Evolutionary conservation across 768 basidiomycete genomes (phyloP), one percentile per base, ranked within the genome.

Genomic region (Tremella fuciformis): DNA sequence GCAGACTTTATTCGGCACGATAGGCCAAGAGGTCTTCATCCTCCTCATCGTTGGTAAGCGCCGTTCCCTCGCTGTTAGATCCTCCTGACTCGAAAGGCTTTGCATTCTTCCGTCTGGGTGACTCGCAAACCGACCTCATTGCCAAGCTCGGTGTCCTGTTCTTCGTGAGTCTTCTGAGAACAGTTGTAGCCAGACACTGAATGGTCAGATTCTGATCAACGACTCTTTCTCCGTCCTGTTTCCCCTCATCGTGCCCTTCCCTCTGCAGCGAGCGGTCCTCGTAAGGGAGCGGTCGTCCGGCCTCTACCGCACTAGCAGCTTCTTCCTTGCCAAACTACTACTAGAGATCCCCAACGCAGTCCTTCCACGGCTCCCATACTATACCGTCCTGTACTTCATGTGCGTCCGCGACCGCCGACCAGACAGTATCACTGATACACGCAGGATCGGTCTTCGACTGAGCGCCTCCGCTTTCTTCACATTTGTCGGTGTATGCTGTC

Each of bases 11-110:
- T 13, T 58, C 9, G 57, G 38, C 8, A 25, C 39, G 13, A n/a
- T 42, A 7, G 57, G 57, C 11, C 58, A 59, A 26, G 55, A 52
- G n/a, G 22, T 55, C 15, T 19, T 59, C 41, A 18, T 59, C n/a
- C 42, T 59, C 22, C 13, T 59, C 47, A 8, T 59, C 22, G 55
- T 59, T 24, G 57, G 55, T 92, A 18, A 50, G 55, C 34, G 29
- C 16, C 6, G n/a, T 15, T 15, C 29, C 21, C n/a, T 22, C 9
- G 25, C 29, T 21, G 6, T 16, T 41, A 29, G 15, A 25, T 13
- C 11, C 6, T 50, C 16, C 11, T 13, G 18, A 1, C 38, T 29
- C 15, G 9, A 26, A 42, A 57, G 57, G 58, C 37, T 59, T 59
- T 22, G 58, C 21, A 1, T 59, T 59, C 53, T 59, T 59, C 44